A percentile compares a stretch with the other conserved stretches of the same genome.
Conservation (phyloP, 2,329 filamentous ascomycete genomes). For the Cladophialophora bantiana region DNA sequence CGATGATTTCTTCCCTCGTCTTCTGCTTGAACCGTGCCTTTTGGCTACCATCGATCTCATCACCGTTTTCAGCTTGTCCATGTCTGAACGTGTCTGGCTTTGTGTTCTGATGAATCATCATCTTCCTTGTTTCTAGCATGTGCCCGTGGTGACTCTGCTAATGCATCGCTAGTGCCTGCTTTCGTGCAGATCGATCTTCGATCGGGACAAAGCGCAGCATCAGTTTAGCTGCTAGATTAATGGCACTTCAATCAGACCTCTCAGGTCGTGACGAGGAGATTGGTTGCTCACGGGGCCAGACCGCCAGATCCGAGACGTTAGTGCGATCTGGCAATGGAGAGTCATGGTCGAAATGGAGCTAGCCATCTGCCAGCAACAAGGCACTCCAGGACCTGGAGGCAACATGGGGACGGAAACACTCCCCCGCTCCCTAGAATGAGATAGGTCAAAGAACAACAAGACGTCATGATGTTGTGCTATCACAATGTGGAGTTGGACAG, state of each 20-base stretch:
- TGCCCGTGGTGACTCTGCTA: not conserved
- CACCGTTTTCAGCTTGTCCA: not conserved
- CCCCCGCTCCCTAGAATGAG: not conserved
- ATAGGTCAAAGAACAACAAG: not conserved
- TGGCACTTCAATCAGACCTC: not conserved
- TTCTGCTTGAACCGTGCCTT: not conserved
- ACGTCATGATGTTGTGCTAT: not conserved
- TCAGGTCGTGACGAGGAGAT: not conserved
- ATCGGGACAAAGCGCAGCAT: not conserved
- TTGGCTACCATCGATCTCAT: not conserved
- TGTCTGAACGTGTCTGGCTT: not conserved
- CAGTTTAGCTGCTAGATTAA: not conserved
- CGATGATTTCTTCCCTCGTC: not conserved
- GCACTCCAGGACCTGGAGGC: not conserved
- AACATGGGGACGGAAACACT: not conserved
- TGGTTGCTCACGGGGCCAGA: not conserved
- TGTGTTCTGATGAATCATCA: not conserved
- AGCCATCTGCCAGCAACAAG: not conserved
- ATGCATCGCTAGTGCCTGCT: not conserved
- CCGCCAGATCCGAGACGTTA: not conserved
- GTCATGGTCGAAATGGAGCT: too few species aligned
- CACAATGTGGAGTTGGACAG: not conserved
- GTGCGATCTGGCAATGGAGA: slow-evolving; percentile 1
- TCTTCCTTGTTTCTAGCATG: not conserved
- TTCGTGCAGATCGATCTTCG: slow-evolving; percentile 5